Evolutionary conservation across 768 basidiomycete genomes (phyloP).

Genomic region (Pleurotus giganteus): DNA sequence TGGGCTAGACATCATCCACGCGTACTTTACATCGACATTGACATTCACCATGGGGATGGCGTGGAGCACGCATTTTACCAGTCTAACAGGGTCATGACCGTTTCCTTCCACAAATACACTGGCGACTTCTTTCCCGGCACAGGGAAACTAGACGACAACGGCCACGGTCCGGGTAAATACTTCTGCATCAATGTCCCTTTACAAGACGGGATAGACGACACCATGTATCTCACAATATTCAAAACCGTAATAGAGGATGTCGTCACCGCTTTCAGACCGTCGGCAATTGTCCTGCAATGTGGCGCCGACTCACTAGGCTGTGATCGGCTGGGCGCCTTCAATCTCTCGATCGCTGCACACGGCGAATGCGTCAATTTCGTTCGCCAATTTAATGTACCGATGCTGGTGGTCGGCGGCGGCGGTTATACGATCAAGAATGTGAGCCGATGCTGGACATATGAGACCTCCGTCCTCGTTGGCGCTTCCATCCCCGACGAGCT

Average conservation of each 20-base stretch:
- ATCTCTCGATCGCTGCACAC: constrained; percentile 94
- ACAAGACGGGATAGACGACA: constrained; percentile 95
- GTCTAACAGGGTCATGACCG: constrained; percentile 97
- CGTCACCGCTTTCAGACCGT: constrained; percentile 83
- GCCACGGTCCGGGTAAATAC: constrained; percentile 84
- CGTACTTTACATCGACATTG: constrained; percentile 97
- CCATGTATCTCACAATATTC: constrained; percentile 94
- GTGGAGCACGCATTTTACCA: constrained; percentile 98
- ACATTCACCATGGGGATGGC: constrained; percentile 98
- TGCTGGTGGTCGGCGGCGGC: constrained; percentile 91
- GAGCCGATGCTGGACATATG: constrained; percentile 98
- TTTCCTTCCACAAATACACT: constrained; percentile 99
- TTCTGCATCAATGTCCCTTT: constrained; percentile 95
- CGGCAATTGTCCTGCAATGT: constrained; percentile 92
- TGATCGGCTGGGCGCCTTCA: constrained; percentile 95
- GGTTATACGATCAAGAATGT: constrained; percentile 98
- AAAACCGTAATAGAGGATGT: constrained; percentile 96
- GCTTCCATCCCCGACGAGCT: constrained; percentile 82
- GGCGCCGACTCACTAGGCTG: constrained; percentile 96
- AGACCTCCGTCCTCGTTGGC: constrained; percentile 90
- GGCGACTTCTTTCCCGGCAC: constrained; percentile 99
- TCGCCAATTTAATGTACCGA: constrained; percentile 85
- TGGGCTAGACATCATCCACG: constrained; percentile 80
- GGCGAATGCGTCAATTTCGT: constrained; percentile 99
- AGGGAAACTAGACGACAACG: constrained; percentile 93